Percentiles rank a stretch among this genome's conserved stretches.
phyloP scores from a whole-genome alignment of 2,329 filamentous ascomycete species.

The Drechslerella dactyloides region DNA sequence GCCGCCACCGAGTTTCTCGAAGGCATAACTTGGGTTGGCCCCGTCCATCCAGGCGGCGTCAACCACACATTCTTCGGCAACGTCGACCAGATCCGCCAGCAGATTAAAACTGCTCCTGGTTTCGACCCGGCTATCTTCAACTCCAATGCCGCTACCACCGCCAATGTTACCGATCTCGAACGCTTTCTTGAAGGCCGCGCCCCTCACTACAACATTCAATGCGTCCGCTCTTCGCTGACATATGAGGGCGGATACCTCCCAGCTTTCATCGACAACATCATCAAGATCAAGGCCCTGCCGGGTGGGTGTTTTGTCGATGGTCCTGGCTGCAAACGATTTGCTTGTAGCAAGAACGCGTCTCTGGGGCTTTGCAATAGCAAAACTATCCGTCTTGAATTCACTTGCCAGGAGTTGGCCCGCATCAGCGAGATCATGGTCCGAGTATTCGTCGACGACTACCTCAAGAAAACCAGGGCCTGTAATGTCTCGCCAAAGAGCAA shows the following conservation, averaged over 20 bases:
- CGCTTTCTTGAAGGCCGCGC: slow-evolving; percentile 14
- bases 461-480: slow-evolving; percentile 7
- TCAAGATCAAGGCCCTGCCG: slow-evolving; percentile 13
- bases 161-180: background rate
- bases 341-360: slow-evolving; percentile 15
- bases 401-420: slow-evolving; percentile 20
- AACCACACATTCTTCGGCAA: slow-evolving; percentile 29
- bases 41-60: slow-evolving; percentile 20
- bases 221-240: slow-evolving; percentile 10
- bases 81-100: slow-evolving; percentile 12
- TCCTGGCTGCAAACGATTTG: slow-evolving; percentile 11
- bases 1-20: background rate
- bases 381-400: slow-evolving; percentile 16
- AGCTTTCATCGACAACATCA: slow-evolving; percentile 6
- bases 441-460: slow-evolving; percentile 15
- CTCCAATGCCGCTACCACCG: background rate
- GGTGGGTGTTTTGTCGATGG: slow-evolving; percentile 28
- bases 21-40: slow-evolving; percentile 27
- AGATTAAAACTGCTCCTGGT: slow-evolving; percentile 30
- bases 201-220: slow-evolving; percentile 19
- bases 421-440: slow-evolving; percentile 32
- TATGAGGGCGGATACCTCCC: background rate
- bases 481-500: slow-evolving; percentile 2
- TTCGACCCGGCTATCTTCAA: slow-evolving; percentile 25
- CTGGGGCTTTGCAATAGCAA: slow-evolving; percentile 24